Base-by-base conservation (phyloP, 2,329 filamentous ascomycete genomes). In the Alternaria novae-zelandiae region DNA sequence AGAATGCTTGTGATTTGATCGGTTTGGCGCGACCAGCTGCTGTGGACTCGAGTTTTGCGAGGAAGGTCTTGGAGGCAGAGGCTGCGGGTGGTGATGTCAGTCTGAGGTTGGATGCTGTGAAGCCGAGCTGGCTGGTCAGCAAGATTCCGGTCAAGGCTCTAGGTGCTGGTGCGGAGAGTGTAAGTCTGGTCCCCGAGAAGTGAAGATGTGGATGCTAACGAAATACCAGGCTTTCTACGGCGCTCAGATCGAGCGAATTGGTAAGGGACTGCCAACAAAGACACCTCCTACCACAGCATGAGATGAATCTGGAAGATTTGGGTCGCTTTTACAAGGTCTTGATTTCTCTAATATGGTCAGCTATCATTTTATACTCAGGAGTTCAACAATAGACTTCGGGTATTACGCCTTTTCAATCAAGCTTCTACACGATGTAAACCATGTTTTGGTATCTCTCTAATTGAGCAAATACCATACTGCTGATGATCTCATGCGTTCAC, bases 1-100 rank as follows among this genome's bases (percentile, higher is more conserved):
- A 56, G n/a, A 58, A 62, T 13, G 68, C 66, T 11, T 69, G 67
- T 46, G 68, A 72, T 45, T 13, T 72, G 2, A 59, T 72, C 10
- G 68, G 68, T 5, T 21, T 72, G 36, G 68, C 50, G 15, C 46
- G 70, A 26, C 68, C 70, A 15, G 63, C 68, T 20, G 66, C 49
- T 41, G 50, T 69, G 28, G 41, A 60, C 25, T 62, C 68, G 8
- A 36, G 20, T 6, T 51, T 55, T 20, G 58, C 65, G 20, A 63
- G 54, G 26, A 61, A 69, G 12, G 28, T 70, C 43, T 25, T 66
- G 23, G 46, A 46, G 15, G 61, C 60, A 26, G 64, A 61, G 49
- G 47, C 55, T 17, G 49, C 57, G 28, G 51, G 23, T 26, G 44
- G 43, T 20, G 61, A 64, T 13, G 28, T 26, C 28, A 30, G n/a